These are phyloP conservation scores for Teunomyces barrocoloradensis DNA, from an alignment of 805 yeast species.

Conservation along the genomic window DNA sequence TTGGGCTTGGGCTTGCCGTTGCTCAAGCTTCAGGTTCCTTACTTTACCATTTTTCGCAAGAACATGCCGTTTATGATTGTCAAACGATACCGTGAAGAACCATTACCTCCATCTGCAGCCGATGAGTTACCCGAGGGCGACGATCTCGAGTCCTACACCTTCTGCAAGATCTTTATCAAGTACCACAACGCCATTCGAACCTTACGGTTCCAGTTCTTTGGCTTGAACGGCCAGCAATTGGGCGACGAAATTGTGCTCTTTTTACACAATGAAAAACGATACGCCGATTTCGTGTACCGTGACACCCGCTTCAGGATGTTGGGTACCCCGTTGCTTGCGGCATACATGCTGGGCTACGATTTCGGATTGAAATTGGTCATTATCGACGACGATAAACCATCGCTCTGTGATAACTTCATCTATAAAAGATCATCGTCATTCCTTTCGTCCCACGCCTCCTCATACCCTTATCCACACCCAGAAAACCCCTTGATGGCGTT, in stretches of 20 bases:
- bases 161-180: conserved; percentile 33
- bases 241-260: conserved; percentile 26
- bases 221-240: conserved; percentile 11
- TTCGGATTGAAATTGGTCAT: conserved; percentile 33
- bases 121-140: conserved; percentile 17
- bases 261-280: conserved; percentile 35
- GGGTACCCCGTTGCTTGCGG: conserved; percentile 34
- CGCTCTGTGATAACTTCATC: conserved; percentile 33
- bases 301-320: conserved; percentile 36
- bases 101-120: conserved; percentile 8
- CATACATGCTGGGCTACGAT: conserved; percentile 27
- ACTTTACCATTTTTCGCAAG: conserved; percentile 34
- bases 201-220: conserved; percentile 26
- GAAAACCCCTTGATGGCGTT: conserved; percentile 3
- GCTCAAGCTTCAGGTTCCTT: conserved; percentile 34
- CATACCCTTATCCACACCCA: background rate
- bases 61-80: conserved; percentile 34
- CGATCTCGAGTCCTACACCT: conserved; percentile 30
- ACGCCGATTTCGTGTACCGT: conserved; percentile 37
- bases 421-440: conserved; percentile 24
- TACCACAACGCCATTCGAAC: conserved; percentile 25
- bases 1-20: conserved; percentile 38
- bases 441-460: conserved; percentile 11
- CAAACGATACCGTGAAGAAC: conserved; percentile 29
- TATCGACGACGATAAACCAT: conserved; percentile 33